These are phyloP conservation scores for Fusarium sp. DNA, from an alignment of 2,329 filamentous ascomycete genomes.

Conservation along the genomic window DNA sequence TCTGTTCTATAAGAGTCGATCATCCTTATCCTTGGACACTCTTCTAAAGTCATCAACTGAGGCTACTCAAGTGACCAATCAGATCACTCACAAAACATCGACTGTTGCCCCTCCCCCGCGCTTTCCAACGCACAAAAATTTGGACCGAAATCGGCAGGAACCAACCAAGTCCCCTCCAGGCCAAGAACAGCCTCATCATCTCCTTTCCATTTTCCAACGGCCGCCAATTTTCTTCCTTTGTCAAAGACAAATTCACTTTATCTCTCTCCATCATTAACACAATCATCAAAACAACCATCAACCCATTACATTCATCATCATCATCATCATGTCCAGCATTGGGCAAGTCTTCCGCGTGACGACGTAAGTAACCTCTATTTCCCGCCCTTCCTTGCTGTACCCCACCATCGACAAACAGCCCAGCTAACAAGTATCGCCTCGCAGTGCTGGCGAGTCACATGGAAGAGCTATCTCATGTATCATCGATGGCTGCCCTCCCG, in stretches of 20 bases:
- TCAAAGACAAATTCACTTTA: constrained; percentile 13
- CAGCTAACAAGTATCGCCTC: neutral
- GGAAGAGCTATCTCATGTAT: constrained; percentile 94
- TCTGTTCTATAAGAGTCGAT: neutral
- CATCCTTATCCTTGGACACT: neutral
- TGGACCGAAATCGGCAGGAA: constrained; percentile 29
- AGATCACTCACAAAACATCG: neutral
- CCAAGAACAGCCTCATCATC: neutral
- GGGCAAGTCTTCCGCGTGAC: constrained; percentile 68
- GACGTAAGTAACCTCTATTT: constrained; percentile 65
- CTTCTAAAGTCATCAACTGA: constrained; percentile 1
- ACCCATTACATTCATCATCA: constrained; percentile 65
- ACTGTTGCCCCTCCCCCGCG: constrained; percentile 21
- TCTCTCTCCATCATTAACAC: neutral
- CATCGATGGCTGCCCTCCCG: constrained; percentile 90
- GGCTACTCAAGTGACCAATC: constrained; percentile 10
- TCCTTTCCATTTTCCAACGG: constrained; percentile 26
- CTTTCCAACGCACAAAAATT: constrained; percentile 13
- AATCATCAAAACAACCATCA: neutral
- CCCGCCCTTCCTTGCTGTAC: neutral
- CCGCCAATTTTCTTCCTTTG: constrained; percentile 14
- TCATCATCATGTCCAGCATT: constrained; percentile 87
- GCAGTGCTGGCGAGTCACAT: constrained; percentile 72
- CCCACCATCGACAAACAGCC: neutral
- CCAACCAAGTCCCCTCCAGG: neutral